phyloP scores from a whole-genome alignment of 257 asterid genomes.

The Fraxinus cuspidata region DNA sequence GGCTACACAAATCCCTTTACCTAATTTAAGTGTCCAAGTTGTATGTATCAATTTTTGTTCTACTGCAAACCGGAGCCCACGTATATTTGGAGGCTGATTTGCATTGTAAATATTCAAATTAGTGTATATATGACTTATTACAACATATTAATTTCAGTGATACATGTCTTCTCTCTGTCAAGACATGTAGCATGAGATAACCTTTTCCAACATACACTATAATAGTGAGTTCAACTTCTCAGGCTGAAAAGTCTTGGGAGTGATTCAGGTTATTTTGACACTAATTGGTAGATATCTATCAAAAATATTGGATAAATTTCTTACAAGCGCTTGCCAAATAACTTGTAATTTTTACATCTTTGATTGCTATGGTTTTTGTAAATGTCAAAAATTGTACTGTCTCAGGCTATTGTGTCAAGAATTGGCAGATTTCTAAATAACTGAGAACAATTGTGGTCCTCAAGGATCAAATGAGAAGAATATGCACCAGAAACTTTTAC shows the following conservation, averaged over 20 bases:
- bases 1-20: constrained; percentile 4
- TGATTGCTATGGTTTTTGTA: not conserved
- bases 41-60: constrained; percentile 10
- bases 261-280: not conserved
- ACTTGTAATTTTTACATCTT: not conserved
- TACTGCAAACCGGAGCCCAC: constrained; percentile 12
- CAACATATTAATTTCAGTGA: constrained; percentile 9
- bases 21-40: constrained; percentile 14
- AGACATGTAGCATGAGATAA: constrained; percentile 4
- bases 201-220: not conserved
- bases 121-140: constrained; percentile 8
- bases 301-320: not conserved
- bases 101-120: constrained; percentile 12
- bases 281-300: not conserved
- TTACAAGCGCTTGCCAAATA: not conserved
- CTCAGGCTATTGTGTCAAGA: not conserved
- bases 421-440: not conserved
- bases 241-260: not conserved
- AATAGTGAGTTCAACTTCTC: not conserved
- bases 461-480: not conserved
- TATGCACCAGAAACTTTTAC: not conserved
- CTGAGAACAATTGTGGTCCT: not conserved
- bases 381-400: not conserved
- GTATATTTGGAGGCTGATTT: constrained; percentile 19
- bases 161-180: constrained; percentile 17